Evolutionary conservation across 1,284 basidiomycete species (phyloP).

Genomic region (Chalciporus piperatoides): DNA sequence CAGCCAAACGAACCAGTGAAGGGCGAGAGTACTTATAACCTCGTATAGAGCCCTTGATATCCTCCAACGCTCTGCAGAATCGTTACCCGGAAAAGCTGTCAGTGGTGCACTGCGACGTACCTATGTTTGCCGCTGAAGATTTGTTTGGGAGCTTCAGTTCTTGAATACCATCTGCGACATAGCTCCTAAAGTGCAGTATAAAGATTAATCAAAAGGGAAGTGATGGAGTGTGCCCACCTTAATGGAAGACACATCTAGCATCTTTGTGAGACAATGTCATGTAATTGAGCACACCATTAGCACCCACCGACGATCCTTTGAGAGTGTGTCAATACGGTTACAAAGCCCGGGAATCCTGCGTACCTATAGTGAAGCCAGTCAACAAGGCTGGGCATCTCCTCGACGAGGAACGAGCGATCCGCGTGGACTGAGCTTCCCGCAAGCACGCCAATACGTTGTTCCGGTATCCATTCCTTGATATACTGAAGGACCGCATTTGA

Average conservation of each 20-base stretch:
- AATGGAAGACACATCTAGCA: constrained; percentile 71
- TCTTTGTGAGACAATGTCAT: background rate
- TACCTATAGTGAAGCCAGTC: constrained; percentile 80
- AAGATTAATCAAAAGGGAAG: background rate
- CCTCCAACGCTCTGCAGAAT: constrained; percentile 63
- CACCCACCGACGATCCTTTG: constrained; percentile 58
- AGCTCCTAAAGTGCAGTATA: constrained; percentile 51
- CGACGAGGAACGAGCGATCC: constrained; percentile 67
- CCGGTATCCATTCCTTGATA: constrained; percentile 72
- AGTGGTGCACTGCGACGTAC: constrained; percentile 35
- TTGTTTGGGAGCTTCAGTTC: constrained; percentile 16
- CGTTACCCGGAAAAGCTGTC: background rate
- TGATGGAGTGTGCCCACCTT: constrained; percentile 45
- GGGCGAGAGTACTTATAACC: constrained; percentile 43
- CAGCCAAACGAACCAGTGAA: background rate
- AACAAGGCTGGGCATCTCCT: constrained; percentile 72
- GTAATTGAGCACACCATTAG: background rate
- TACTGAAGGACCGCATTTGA: constrained; percentile 58
- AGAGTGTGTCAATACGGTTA: constrained; percentile 8
- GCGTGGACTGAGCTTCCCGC: constrained; percentile 82
- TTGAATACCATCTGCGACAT: constrained; percentile 67
- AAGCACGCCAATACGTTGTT: constrained; percentile 57
- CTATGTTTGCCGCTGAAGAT: constrained; percentile 21
- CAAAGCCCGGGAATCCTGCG: constrained; percentile 9
- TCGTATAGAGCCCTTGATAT: constrained; percentile 71